phyloP scores from a whole-genome alignment of 108 stramenopile species.

The Fistulifera solaris region DNA sequence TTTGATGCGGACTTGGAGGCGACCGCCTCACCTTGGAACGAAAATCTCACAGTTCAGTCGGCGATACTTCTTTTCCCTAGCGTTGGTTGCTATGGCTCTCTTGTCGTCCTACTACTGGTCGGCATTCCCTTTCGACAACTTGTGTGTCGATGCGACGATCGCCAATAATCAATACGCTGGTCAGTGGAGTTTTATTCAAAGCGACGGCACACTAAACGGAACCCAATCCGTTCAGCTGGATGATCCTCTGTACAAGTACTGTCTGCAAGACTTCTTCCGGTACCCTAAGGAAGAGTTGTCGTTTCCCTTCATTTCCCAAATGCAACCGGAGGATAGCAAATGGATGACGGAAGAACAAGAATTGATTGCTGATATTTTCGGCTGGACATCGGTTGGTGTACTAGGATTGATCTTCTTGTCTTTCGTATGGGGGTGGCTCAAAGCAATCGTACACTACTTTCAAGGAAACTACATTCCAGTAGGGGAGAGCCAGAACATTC shows the following conservation, averaged over 20 bases:
- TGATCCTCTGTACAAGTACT: slow-evolving; percentile 20
- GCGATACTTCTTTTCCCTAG: slow-evolving; percentile 54
- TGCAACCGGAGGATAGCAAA: slow-evolving; percentile 31
- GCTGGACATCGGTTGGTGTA: slow-evolving; percentile 39
- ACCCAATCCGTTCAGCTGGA: slow-evolving; percentile 4
- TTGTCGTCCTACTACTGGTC: slow-evolving; percentile 67
- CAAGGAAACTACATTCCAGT: slow-evolving; percentile 12
- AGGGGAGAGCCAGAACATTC: slow-evolving; percentile 43
- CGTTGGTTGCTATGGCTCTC: slow-evolving; percentile 58
- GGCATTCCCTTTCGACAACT: slow-evolving; percentile 80
- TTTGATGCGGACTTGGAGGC: slow-evolving; percentile 74
- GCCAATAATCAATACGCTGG: slow-evolving; percentile 14
- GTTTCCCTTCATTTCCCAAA: slow-evolving; percentile 44
- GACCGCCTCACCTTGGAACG: slow-evolving; percentile 53
- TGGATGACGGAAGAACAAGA: slow-evolving; percentile 80
- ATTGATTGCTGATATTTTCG: slow-evolving; percentile 45
- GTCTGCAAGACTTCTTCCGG: slow-evolving; percentile 27
- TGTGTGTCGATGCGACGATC: slow-evolving; percentile 30
- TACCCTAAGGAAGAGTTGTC: slow-evolving; percentile 4
- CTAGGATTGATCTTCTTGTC: slow-evolving; percentile 9
- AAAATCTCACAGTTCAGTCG: slow-evolving; percentile 60
- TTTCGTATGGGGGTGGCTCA: slow-evolving; percentile 24
- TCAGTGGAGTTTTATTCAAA: not conserved
- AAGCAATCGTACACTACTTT: slow-evolving; percentile 3
- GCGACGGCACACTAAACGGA: not conserved